These are phyloP conservation scores for Oenanthe javanica DNA, from an alignment of 140 eudicot genomes.

Conservation along the genomic window DNA sequence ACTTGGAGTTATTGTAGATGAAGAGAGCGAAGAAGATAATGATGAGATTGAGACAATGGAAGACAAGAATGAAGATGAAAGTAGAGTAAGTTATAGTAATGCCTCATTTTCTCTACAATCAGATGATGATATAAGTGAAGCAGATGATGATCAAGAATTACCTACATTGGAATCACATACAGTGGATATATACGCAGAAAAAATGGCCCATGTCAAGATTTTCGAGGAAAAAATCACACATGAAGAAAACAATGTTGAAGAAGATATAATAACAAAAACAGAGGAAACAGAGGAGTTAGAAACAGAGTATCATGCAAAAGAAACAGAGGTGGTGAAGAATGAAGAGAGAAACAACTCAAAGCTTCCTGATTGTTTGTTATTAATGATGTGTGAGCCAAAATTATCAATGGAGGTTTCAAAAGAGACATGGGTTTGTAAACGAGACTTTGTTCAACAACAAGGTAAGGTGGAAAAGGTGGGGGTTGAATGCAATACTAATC, in stretches of 20 bases:
- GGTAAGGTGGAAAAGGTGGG: conserved; percentile 26
- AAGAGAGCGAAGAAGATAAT: conserved; percentile 25
- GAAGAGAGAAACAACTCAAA: conserved; percentile 20
- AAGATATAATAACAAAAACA: not conserved
- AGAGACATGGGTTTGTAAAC: conserved; percentile 95
- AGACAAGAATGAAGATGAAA: conserved; percentile 18
- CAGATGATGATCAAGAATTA: conserved; percentile 24
- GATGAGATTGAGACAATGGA: conserved; percentile 15
- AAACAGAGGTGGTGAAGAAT: conserved; percentile 14
- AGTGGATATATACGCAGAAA: conserved; percentile 16
- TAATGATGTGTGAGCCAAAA: conserved; percentile 96
- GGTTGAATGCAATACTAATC: conserved; percentile 7
- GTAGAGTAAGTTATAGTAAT: conserved; percentile 12
- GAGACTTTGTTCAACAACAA: conserved; percentile 52
- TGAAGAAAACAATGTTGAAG: conserved; percentile 17
- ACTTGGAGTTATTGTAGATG: conserved; percentile 28
- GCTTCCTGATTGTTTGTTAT: conserved; percentile 77
- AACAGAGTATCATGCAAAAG: conserved; percentile 2
- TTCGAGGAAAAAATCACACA: conserved; percentile 19
- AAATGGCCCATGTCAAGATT: conserved; percentile 14
- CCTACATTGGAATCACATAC: conserved; percentile 19
- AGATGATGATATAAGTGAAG: conserved; percentile 12
- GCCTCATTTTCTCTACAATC: not conserved
- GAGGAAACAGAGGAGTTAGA: conserved; percentile 19
- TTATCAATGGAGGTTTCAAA: conserved; percentile 88